Conservation (phyloP, 1,284 basidiomycete species). For the Leccinum insolens region DNA sequence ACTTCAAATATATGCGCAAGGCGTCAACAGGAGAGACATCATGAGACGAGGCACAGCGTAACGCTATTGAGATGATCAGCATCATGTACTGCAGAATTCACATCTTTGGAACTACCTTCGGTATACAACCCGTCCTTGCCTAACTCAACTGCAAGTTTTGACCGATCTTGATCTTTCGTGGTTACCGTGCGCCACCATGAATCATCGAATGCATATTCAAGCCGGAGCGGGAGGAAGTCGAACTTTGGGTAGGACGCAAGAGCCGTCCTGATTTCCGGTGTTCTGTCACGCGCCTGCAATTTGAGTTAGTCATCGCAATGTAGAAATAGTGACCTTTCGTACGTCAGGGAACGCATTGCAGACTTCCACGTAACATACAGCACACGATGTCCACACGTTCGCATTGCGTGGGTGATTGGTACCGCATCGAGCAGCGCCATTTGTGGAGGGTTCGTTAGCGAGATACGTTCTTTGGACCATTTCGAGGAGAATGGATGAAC, state of each 20-base stretch:
- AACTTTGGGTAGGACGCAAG: slow-evolving; percentile 52
- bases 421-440: slow-evolving; percentile 49
- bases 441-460: slow-evolving; percentile 30
- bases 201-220: slow-evolving; percentile 75
- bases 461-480: slow-evolving; percentile 68
- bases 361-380: slow-evolving; percentile 71
- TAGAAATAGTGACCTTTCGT: slow-evolving; percentile 30
- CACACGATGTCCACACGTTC: slow-evolving; percentile 62
- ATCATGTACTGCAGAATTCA: background rate
- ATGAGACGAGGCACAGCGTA: slow-evolving; percentile 29
- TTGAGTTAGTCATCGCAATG: slow-evolving; percentile 16
- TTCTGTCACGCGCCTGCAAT: slow-evolving; percentile 56
- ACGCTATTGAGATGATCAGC: slow-evolving; percentile 32
- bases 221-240: slow-evolving; percentile 59
- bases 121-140: slow-evolving; percentile 48
- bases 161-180: slow-evolving; percentile 26
- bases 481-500: slow-evolving; percentile 73
- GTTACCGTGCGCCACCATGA: slow-evolving; percentile 62
- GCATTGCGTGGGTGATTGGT: slow-evolving; percentile 67
- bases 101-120: slow-evolving; percentile 26
- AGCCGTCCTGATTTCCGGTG: slow-evolving; percentile 48
- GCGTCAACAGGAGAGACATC: slow-evolving; percentile 42
- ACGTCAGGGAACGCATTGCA: slow-evolving; percentile 65
- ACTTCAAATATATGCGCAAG: slow-evolving; percentile 63
- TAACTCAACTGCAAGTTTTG: slow-evolving; percentile 46